Evolutionary conservation across 768 basidiomycete species (phyloP).

Genomic region (Psilocybe cyanescens): DNA sequence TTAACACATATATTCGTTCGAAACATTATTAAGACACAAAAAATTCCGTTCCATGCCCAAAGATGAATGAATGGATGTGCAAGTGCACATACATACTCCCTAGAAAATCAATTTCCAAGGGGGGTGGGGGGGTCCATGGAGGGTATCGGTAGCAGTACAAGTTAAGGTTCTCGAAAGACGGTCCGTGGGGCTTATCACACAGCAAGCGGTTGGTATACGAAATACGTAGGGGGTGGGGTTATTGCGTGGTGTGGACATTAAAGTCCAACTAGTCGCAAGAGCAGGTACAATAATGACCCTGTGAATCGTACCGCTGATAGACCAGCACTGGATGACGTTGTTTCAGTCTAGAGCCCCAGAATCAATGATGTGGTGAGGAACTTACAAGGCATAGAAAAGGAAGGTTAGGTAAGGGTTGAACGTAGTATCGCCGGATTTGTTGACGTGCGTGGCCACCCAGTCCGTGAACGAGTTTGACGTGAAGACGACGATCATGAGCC

Average conservation of each 20-base stretch:
- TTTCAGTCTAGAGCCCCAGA: constrained; percentile 15
- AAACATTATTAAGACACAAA: constrained; percentile 8
- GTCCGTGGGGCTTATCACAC: constrained; percentile 8
- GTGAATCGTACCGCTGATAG: constrained; percentile 81
- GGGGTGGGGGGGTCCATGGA: constrained; percentile 10
- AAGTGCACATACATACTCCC: constrained; percentile 3
- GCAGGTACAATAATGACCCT: constrained; percentile 78
- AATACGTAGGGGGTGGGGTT: constrained; percentile 12
- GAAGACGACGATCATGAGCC: constrained; percentile 74
- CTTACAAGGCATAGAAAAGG: constrained; percentile 68
- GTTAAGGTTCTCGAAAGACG: constrained; percentile 7
- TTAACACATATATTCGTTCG: constrained; percentile 8
- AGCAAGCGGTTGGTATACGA: neutral
- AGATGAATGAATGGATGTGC: constrained; percentile 3
- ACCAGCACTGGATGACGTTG: constrained; percentile 58
- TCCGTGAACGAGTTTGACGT: constrained; percentile 77
- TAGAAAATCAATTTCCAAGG: constrained; percentile 28
- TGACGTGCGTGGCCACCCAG: constrained; percentile 68
- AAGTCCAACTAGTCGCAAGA: constrained; percentile 73
- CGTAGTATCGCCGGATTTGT: constrained; percentile 47
- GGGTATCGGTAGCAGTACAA: constrained; percentile 20
- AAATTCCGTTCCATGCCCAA: constrained; percentile 1
- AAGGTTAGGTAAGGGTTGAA: constrained; percentile 93
- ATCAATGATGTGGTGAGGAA: constrained; percentile 17
- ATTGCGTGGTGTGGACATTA: constrained; percentile 30